phyloP scores from a whole-genome alignment of 352 stramenopile species.

The Phytophthora kernoviae region DNA sequence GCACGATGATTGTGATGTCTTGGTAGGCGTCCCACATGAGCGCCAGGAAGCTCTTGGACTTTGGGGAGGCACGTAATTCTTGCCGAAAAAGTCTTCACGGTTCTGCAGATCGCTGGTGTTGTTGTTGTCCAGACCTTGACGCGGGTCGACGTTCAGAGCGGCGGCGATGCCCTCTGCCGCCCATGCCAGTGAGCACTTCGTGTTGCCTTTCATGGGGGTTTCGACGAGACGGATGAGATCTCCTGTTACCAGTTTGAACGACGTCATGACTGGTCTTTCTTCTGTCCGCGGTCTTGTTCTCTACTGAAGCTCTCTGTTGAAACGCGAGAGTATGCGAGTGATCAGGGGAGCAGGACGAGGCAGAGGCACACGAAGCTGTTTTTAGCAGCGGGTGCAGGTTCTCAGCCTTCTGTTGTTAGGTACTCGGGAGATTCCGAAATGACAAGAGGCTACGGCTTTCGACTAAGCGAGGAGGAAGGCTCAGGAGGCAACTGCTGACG shows the following conservation, averaged over 20 bases:
- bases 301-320: background rate
- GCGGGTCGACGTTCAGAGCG: slow-evolving; percentile 47
- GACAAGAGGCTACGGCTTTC: slow-evolving; percentile 15
- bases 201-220: slow-evolving; percentile 63
- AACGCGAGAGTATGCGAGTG: no score
- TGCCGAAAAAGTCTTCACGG: slow-evolving; percentile 58
- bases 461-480: slow-evolving; percentile 13
- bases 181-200: slow-evolving; percentile 42
- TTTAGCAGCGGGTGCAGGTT: no score
- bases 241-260: slow-evolving; percentile 54
- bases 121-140: slow-evolving; percentile 53
- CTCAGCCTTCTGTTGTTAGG: background rate
- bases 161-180: slow-evolving; percentile 57
- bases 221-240: slow-evolving; percentile 73
- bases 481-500: background rate
- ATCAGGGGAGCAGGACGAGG: no score
- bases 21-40: slow-evolving; percentile 92
- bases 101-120: slow-evolving; percentile 37
- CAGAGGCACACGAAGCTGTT: slow-evolving; percentile 7
- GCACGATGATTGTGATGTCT: slow-evolving; percentile 90
- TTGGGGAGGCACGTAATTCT: slow-evolving; percentile 68
- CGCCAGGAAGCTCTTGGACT: slow-evolving; percentile 62
- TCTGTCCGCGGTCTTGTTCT: background rate
- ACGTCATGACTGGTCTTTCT: slow-evolving; percentile 19
- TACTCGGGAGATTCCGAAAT: slow-evolving; percentile 25